A percentile compares a stretch with the other conserved stretches of the same genome.
Evolutionary conservation across 2,329 filamentous ascomycete species (phyloP).

Genomic region (Phoma sp.): DNA sequence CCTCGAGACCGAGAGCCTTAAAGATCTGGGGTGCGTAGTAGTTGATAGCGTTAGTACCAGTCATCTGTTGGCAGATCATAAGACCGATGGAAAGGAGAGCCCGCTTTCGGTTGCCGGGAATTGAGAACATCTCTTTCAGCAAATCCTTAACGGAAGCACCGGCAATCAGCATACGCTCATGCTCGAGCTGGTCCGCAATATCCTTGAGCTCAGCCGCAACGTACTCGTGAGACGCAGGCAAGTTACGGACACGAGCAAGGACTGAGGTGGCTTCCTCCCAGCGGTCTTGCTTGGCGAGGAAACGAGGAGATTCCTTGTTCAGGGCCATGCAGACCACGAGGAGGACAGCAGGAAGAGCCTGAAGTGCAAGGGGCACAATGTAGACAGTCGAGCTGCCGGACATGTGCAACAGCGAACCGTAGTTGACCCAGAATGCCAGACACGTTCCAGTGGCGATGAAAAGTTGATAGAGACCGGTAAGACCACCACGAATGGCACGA

Average conservation of each 20-base stretch:
- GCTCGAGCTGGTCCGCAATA: constrained; percentile 50
- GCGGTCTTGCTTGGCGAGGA: constrained; percentile 70
- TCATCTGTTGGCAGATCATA: constrained; percentile 76
- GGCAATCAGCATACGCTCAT: constrained; percentile 65
- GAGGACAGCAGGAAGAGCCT: constrained; percentile 67
- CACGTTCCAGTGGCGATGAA: constrained; percentile 61
- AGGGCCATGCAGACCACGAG: constrained; percentile 67
- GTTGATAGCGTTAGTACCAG: constrained; percentile 60
- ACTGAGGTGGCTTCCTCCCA: constrained; percentile 68
- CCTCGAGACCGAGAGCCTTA: constrained; percentile 65
- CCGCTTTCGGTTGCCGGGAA: constrained; percentile 63
- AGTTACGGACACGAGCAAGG: constrained; percentile 63
- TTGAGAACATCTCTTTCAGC: constrained; percentile 53
- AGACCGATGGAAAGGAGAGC: constrained; percentile 68
- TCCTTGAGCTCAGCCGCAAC: constrained; percentile 47
- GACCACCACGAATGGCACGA: constrained; percentile 63
- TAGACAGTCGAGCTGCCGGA: constrained; percentile 59
- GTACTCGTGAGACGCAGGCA: constrained; percentile 49
- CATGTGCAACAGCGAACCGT: constrained; percentile 57
- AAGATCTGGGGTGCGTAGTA: constrained; percentile 77
- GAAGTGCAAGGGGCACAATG: constrained; percentile 68
- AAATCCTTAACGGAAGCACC: constrained; percentile 54
- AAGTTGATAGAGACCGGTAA: constrained; percentile 67
- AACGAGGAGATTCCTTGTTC: constrained; percentile 71
- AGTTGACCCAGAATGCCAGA: constrained; percentile 63